Percentiles rank a stretch among this genome's conserved stretches.
These are phyloP conservation scores for Camelina neglecta DNA, from an alignment of 345 rosid genomes.

Conservation along the genomic window DNA sequence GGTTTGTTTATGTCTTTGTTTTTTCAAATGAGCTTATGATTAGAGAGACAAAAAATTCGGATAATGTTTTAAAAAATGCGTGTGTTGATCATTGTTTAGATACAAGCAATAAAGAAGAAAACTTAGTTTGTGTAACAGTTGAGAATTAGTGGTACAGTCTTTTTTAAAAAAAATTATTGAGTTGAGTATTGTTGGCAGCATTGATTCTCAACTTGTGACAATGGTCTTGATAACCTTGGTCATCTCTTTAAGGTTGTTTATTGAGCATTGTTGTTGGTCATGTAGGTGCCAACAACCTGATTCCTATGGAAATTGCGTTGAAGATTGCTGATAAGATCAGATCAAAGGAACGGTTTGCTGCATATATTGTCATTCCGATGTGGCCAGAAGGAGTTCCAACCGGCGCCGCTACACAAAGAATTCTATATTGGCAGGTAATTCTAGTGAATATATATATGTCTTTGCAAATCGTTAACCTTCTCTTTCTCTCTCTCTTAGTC, in stretches of 20 bases:
- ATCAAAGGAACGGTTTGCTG: conserved; percentile 92
- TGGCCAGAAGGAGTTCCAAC: conserved; percentile 99
- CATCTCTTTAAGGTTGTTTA: background rate
- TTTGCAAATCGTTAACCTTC: background rate
- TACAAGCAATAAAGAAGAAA: background rate
- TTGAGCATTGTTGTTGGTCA: background rate
- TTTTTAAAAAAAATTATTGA: background rate
- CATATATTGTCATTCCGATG: conserved; percentile 89
- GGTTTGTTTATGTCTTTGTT: conserved; percentile 49
- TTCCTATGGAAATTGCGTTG: conserved; percentile 96
- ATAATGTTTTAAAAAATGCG: background rate
- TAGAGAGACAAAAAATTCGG: background rate
- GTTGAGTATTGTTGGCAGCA: background rate
- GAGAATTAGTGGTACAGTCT: background rate
- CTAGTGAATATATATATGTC: background rate
- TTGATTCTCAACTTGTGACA: background rate
- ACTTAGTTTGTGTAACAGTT: background rate
- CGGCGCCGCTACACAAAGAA: conserved; percentile 88
- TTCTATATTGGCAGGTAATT: conserved; percentile 92
- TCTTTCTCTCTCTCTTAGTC: background rate
- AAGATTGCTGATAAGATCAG: conserved; percentile 89
- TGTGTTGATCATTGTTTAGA: background rate
- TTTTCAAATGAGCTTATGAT: conserved; percentile 1
- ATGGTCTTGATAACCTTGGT: conserved; percentile 2
- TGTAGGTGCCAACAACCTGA: conserved; percentile 90